Evolutionary conservation across 2,329 filamentous ascomycete genomes (phyloP).

Genomic region (Aspergillus texensis): DNA sequence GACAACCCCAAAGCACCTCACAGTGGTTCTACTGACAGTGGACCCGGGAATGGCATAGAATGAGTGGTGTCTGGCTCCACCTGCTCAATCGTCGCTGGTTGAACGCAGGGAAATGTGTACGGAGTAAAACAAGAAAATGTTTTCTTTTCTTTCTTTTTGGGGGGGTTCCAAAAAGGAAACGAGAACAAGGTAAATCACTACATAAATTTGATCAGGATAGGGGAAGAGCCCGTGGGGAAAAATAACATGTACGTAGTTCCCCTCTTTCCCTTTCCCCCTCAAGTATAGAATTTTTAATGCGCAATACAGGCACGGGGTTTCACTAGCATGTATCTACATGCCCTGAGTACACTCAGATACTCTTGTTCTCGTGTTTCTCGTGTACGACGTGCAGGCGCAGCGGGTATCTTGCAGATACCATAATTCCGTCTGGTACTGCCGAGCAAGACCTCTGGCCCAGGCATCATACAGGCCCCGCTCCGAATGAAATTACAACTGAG

Average conservation of each 20-base stretch:
- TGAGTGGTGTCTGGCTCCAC: conserved; percentile 19
- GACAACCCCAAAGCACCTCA: conserved; percentile 9
- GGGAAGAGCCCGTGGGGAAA: neutral
- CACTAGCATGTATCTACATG: neutral
- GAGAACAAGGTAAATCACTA: neutral
- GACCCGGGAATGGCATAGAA: conserved; percentile 16
- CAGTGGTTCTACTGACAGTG: conserved; percentile 23
- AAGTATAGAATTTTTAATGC: neutral
- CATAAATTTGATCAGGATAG: neutral
- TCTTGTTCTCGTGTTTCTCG: neutral
- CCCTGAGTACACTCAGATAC: neutral
- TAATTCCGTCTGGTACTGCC: neutral
- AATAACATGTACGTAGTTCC: neutral
- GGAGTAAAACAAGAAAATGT: neutral
- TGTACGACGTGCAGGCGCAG: neutral
- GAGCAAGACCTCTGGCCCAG: neutral
- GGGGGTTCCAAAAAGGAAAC: neutral
- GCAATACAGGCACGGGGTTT: neutral
- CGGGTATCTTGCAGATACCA: neutral
- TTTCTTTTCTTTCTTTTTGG: neutral
- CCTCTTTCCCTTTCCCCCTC: too few species aligned
- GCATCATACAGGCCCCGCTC: neutral
- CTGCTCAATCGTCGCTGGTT: conserved; percentile 7
- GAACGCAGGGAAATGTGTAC: neutral
- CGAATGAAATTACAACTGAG: neutral